Evolutionary conservation across 192 early-diverging fungal species (phyloP).

Genomic region (Coemansia sp.): DNA sequence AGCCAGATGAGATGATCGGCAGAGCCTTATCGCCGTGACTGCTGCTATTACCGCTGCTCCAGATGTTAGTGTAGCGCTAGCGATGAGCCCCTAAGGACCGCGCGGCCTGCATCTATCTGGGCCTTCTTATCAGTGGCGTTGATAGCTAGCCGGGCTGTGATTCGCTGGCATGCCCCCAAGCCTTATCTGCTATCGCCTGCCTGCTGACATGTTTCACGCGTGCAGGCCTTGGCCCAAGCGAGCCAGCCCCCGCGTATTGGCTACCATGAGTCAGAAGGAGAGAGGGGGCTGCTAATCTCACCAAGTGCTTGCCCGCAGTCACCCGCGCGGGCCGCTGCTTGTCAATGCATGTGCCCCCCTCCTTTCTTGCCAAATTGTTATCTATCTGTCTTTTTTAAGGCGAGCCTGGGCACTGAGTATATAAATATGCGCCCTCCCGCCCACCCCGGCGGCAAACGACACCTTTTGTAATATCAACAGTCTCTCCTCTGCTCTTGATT

Average conservation of each 20-base stretch:
- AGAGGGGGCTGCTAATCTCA: not conserved
- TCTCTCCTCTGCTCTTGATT: not conserved
- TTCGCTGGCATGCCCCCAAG: not conserved
- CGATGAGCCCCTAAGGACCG: not conserved
- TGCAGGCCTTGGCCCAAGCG: not conserved
- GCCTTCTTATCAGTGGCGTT: too few relatives aligned
- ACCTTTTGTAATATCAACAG: not conserved
- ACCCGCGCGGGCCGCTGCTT: not conserved
- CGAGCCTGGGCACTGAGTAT: not conserved
- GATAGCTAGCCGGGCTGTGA: not conserved
- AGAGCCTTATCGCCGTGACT: constrained; percentile 1
- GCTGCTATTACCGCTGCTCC: not conserved
- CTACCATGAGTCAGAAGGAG: not conserved
- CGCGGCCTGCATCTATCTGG: not conserved
- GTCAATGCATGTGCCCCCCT: not conserved
- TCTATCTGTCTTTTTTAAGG: not conserved
- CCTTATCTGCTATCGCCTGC: not conserved
- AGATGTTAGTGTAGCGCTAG: not conserved
- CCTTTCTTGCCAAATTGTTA: not conserved
- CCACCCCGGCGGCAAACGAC: not conserved
- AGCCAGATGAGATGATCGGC: not conserved
- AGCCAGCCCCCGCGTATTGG: not conserved
- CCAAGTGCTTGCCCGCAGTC: constrained; percentile 1
- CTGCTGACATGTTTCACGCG: constrained; percentile 2
- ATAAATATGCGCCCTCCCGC: not conserved